Conservation (phyloP, 2,329 filamentous ascomycete species). For the Amylocarpus encephaloides region DNA sequence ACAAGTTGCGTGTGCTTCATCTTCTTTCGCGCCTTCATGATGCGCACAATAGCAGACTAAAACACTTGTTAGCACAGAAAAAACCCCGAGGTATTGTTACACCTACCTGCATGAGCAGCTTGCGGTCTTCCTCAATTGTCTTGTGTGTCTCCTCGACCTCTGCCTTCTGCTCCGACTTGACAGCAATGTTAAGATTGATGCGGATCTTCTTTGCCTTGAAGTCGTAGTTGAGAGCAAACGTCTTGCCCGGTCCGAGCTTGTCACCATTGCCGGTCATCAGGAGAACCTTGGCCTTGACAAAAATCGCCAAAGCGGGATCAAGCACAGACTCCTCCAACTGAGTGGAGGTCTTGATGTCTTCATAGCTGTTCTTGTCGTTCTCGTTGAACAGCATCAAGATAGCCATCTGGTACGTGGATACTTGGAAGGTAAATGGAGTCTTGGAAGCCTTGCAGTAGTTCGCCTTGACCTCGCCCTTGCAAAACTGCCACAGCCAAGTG, state of each 20-base stretch:
- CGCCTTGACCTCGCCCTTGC: slow-evolving; percentile 92
- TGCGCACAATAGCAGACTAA: slow-evolving; percentile 94
- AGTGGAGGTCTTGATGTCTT: slow-evolving; percentile 79
- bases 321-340: slow-evolving; percentile 74
- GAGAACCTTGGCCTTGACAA: slow-evolving; percentile 90
- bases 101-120: slow-evolving; percentile 90
- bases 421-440: slow-evolving; percentile 92
- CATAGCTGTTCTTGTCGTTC: slow-evolving; percentile 74
- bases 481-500: slow-evolving; percentile 97
- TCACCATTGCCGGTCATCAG: slow-evolving; percentile 62
- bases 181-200: slow-evolving; percentile 89
- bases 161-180: slow-evolving; percentile 93
- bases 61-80: slow-evolving; percentile 27
- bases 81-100: neutral
- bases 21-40: slow-evolving; percentile 99
- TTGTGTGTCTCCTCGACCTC: slow-evolving; percentile 98
- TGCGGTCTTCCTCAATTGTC: slow-evolving; percentile 97
- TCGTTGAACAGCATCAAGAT: slow-evolving; percentile 94
- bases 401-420: slow-evolving; percentile 97
- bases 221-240: slow-evolving; percentile 80
- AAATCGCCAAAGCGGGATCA: slow-evolving; percentile 77
- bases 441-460: slow-evolving; percentile 87
- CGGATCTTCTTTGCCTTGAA: slow-evolving; percentile 99
- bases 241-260: slow-evolving; percentile 72
- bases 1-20: slow-evolving; percentile 97